Base-by-base conservation (phyloP, 1,139 yeast species). In the Pichia kudriavzevii region DNA sequence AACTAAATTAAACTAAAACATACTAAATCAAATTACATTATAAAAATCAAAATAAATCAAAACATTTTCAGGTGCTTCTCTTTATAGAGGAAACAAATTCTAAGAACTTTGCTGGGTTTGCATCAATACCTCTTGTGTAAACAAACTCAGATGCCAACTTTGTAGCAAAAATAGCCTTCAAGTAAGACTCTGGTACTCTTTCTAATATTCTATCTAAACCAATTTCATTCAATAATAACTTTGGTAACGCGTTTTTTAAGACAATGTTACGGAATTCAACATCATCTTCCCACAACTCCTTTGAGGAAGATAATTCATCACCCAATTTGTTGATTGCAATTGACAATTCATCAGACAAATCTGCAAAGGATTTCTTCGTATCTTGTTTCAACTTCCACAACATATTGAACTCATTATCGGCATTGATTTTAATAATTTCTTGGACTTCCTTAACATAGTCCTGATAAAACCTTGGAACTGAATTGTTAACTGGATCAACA, bases 141-240 rank as follows among this genome's bases (percentile, higher is more conserved):
- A 91, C 94, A 60, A 83, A 91, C 39, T 82, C 72, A 28, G 95
- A 84, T 12, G 95, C 93, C 51, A 91, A 70, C 55, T 77, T 81
- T 29, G 95, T 83, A 35, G 96, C 95, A 57, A 91, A 83, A 47
- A 91, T 74, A 10, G 96, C 95, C 55, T 78, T 79, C 56, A 88
- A 68, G 59, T 91, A 91, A 41, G 93, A 72, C 43, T 72, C 85
- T 13, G 98, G 98, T 34, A 91, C 94, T 50, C 94, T 75, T 31
- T 66, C 52, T 50, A 88, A 64, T 31, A 91, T 76, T 40, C 66
- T 63, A 19, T 79, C 81, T 40, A 85, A 71, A n/a, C 95, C 95
- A 51, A 88, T 72, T 45, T 72, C 73, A 39, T 75, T 61, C 39
- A 83, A 67, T 49, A 91, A 71, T 49, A 80, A 64, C 34, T 72